phyloP scores from a whole-genome alignment of 495 filamentous ascomycete species.

The Neurospora sp. region DNA sequence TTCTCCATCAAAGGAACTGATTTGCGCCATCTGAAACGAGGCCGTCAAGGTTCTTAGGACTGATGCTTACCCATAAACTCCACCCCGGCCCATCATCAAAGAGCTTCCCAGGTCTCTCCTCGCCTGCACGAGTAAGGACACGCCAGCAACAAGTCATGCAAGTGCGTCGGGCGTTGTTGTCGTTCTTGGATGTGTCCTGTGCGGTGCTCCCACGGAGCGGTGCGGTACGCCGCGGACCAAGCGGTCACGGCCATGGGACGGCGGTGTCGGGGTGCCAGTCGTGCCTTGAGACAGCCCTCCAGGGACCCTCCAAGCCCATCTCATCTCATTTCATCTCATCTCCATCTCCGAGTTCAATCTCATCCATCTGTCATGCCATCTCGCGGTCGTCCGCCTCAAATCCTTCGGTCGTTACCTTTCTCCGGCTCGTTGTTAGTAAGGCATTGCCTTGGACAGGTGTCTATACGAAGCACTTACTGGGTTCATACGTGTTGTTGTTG shows the following conservation, averaged over 20 bases:
- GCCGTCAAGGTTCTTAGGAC: not conserved
- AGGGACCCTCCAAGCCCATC: not conserved
- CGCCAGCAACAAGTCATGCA: not conserved
- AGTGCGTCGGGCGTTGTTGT: slow-evolving; percentile 4
- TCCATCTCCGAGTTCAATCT: not conserved
- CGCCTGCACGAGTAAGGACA: not conserved
- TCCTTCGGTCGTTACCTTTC: not conserved
- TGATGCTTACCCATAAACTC: not conserved
- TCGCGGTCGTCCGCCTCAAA: not conserved
- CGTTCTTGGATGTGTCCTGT: not conserved
- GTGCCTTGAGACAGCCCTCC: not conserved
- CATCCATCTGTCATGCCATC: not conserved
- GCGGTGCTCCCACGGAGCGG: not conserved
- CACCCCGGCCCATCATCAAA: not conserved
- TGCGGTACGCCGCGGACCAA: not conserved
- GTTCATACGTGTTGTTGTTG: not conserved
- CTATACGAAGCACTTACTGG: slow-evolving; percentile 4
- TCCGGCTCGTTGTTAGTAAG: not conserved
- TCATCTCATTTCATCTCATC: not conserved
- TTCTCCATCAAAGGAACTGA: not conserved
- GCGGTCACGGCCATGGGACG: not conserved
- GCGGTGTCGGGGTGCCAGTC: not conserved
- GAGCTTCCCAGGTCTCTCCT: not conserved
- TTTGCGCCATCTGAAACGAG: not conserved
- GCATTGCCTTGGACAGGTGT: slow-evolving; percentile 14